These are phyloP conservation scores for Hyaloscypha hepaticicola DNA, from an alignment of 495 filamentous ascomycete genomes.

Conservation along the genomic window DNA sequence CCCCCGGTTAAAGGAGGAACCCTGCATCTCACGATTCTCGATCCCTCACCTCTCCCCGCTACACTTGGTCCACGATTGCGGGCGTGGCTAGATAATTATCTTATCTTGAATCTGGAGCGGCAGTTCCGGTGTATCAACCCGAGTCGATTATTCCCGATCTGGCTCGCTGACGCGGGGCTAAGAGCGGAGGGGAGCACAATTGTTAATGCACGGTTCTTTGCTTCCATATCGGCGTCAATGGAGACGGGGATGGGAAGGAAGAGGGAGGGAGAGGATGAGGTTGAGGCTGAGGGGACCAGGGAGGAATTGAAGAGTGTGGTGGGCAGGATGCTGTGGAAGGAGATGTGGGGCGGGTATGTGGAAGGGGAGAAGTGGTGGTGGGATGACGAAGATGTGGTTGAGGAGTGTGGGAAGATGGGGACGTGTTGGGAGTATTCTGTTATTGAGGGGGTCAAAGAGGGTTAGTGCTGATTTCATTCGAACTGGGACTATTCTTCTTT, in stretches of 20 bases:
- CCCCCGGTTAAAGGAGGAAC: constrained; percentile 30
- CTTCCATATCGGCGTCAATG: not conserved
- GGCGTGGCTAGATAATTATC: constrained; percentile 48
- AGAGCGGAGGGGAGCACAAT: constrained; percentile 27
- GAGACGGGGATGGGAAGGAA: not conserved
- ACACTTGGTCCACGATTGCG: constrained; percentile 46
- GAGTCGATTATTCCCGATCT: constrained; percentile 41
- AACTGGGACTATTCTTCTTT: constrained; percentile 27
- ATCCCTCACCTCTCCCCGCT: constrained; percentile 42
- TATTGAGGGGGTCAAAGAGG: constrained; percentile 44
- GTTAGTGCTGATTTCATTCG: not conserved
- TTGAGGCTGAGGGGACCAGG: constrained; percentile 10
- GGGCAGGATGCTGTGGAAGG: constrained; percentile 29
- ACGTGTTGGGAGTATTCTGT: constrained; percentile 48
- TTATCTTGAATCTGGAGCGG: constrained; percentile 45
- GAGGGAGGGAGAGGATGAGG: not conserved
- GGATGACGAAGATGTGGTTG: constrained; percentile 46
- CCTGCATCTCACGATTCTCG: constrained; percentile 47
- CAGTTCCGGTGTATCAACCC: constrained; percentile 46
- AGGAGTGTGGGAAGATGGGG: constrained; percentile 45
- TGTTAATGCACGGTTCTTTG: constrained; percentile 18
- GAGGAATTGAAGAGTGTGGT: constrained; percentile 29
- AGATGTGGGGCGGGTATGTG: constrained; percentile 46
- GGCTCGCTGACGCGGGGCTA: constrained; percentile 41
- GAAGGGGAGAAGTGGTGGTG: constrained; percentile 49